phyloP scores from a whole-genome alignment of 768 basidiomycete genomes.

The Kondoa subrosea region DNA sequence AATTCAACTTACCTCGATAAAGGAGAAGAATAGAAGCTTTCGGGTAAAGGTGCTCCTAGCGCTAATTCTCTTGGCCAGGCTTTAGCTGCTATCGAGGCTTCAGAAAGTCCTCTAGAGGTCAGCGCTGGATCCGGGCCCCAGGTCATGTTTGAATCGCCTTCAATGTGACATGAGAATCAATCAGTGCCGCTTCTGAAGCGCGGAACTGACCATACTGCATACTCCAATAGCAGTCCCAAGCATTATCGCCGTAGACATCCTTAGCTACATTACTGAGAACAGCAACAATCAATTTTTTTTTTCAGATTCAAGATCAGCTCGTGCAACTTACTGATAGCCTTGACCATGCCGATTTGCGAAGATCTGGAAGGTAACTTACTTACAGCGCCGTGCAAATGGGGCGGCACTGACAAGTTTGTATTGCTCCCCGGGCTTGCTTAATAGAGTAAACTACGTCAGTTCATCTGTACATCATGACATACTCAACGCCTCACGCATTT shows the following conservation, averaged over 20 bases:
- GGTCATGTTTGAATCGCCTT: background rate
- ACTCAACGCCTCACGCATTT: background rate
- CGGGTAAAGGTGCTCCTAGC: background rate
- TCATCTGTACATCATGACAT: background rate
- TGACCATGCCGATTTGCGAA: background rate
- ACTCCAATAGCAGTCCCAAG: background rate
- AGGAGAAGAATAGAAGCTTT: background rate
- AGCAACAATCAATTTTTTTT: too few species aligned
- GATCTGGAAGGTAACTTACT: too few species aligned
- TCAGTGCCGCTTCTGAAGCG: too few species aligned
- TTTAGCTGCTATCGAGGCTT: background rate
- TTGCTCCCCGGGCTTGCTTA: too few species aligned
- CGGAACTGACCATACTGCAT: background rate
- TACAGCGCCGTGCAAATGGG: too few species aligned
- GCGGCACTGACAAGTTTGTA: background rate
- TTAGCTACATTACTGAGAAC: background rate
- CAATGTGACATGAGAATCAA: too few species aligned
- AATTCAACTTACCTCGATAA: too few species aligned
- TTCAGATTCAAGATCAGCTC: too few species aligned
- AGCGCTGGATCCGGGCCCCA: background rate
- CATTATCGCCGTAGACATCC: background rate
- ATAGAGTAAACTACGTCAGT: background rate
- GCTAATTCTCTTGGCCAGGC: background rate
- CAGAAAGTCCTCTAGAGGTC: background rate
- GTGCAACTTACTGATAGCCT: too few species aligned